Evolutionary conservation across 768 basidiomycete genomes (phyloP).

Genomic region (Clitopilus hobsonii): DNA sequence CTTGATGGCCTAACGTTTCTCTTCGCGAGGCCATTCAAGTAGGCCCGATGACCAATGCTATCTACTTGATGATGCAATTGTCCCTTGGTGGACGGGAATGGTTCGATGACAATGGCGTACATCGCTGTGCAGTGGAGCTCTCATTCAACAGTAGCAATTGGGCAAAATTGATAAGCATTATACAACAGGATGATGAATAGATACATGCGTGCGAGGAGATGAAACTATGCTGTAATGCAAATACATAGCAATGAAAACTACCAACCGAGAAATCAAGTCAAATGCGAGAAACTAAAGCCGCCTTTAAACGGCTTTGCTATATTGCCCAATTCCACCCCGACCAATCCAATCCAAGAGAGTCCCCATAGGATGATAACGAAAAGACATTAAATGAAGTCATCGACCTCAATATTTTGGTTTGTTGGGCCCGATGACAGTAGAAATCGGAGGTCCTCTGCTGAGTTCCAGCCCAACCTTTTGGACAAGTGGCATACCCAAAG

Average conservation of each 20-base stretch:
- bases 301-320: neutral
- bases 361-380: neutral
- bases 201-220: neutral
- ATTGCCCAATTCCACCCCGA: neutral
- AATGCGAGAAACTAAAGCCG: neutral
- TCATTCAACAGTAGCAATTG: neutral
- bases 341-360: neutral
- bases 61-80: no score
- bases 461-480: conserved; percentile 75
- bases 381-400: neutral
- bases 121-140: no score
- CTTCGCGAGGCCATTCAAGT: no score
- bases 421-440: conserved; percentile 2
- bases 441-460: conserved; percentile 57
- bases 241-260: neutral
- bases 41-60: no score
- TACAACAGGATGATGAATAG: neutral
- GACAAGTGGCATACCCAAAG: conserved; percentile 60
- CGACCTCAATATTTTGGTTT: neutral
- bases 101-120: no score
- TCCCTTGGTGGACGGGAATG: no score
- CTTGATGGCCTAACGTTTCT: no score
- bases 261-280: neutral
- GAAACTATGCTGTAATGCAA: neutral
- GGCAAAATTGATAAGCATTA: neutral